phyloP scores from a whole-genome alignment of 2,329 filamentous ascomycete species.

The Ophiocordyceps robertsii region DNA sequence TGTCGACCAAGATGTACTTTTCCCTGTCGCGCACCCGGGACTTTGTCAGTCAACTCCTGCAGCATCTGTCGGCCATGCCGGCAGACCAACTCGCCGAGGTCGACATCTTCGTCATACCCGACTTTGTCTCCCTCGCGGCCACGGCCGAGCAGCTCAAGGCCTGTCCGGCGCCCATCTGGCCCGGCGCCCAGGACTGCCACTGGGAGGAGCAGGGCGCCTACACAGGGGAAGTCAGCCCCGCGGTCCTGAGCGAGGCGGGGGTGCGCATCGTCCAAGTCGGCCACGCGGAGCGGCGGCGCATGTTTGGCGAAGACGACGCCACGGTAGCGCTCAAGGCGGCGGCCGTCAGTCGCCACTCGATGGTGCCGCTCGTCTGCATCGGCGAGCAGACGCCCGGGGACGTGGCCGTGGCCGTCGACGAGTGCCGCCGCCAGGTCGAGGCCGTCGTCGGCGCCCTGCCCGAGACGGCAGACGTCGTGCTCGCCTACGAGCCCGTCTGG shows the following conservation, averaged over 20 bases:
- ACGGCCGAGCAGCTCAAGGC: conserved; percentile 33
- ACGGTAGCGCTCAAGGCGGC: conserved; percentile 54
- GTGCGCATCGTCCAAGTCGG: conserved; percentile 64
- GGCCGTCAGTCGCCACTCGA: conserved; percentile 52
- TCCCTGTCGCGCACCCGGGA: conserved; percentile 46
- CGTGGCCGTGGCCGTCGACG: conserved; percentile 45
- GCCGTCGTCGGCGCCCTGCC: conserved; percentile 49
- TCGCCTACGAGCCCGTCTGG: conserved; percentile 85
- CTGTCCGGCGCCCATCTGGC: conserved; percentile 31
- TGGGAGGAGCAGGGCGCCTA: conserved; percentile 58
- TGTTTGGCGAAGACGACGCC: conserved; percentile 65
- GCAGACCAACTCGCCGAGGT: conserved; percentile 32
- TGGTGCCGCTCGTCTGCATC: conserved; percentile 69
- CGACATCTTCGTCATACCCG: conserved; percentile 66
- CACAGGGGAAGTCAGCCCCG: conserved; percentile 65
- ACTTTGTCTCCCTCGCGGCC: conserved; percentile 55
- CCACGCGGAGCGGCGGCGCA: conserved; percentile 61
- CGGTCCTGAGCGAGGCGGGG: conserved; percentile 52
- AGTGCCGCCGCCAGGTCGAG: conserved; percentile 53
- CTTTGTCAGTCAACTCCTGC: conserved; percentile 37
- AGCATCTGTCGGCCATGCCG: conserved; percentile 27
- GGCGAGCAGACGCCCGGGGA: conserved; percentile 48
- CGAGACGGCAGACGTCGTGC: conserved; percentile 51
- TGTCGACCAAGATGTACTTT: conserved; percentile 75
- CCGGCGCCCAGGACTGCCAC: conserved; percentile 64